These are phyloP conservation scores for Mycotypha africana DNA, from an alignment of 371 early-diverging fungal species.

Conservation along the genomic window DNA sequence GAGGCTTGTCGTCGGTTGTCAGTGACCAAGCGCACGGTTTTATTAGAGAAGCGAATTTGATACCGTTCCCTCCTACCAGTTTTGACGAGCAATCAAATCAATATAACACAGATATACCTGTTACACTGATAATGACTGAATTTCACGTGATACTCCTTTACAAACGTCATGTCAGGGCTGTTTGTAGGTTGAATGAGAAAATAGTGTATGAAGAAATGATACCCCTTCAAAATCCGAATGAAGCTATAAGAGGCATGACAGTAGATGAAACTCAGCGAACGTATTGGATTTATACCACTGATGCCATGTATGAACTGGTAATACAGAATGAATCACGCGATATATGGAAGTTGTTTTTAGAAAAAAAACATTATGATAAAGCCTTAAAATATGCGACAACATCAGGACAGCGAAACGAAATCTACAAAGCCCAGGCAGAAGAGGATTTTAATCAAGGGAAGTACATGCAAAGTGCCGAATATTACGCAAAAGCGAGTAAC, in stretches of 20 bases:
- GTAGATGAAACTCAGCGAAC: conserved; percentile 78
- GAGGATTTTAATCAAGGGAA: conserved; percentile 72
- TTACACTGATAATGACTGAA: conserved; percentile 76
- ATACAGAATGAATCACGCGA: conserved; percentile 87
- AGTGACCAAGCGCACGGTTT: conserved; percentile 60
- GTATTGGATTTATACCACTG: conserved; percentile 83
- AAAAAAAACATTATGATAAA: conserved; percentile 64
- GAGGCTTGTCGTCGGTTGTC: too few relatives aligned
- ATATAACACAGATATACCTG: conserved; percentile 53
- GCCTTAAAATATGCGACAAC: conserved; percentile 77
- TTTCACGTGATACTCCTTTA: conserved; percentile 87
- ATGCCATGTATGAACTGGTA: conserved; percentile 78
- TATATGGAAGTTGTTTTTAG: conserved; percentile 86
- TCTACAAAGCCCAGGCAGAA: conserved; percentile 82
- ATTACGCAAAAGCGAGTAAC: conserved; percentile 77
- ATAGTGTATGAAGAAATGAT: conserved; percentile 79
- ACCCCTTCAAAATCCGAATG: conserved; percentile 48
- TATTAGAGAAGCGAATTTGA: conserved; percentile 67
- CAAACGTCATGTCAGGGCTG: conserved; percentile 64
- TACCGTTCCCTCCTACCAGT: conserved; percentile 64
- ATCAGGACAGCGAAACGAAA: conserved; percentile 66
- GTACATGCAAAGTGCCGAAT: conserved; percentile 74
- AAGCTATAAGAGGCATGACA: conserved; percentile 57
- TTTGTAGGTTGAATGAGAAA: conserved; percentile 74
- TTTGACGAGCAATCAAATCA: conserved; percentile 39